phyloP scores from a whole-genome alignment of 2,329 filamentous ascomycete species.

The Cercospora citrullina region DNA sequence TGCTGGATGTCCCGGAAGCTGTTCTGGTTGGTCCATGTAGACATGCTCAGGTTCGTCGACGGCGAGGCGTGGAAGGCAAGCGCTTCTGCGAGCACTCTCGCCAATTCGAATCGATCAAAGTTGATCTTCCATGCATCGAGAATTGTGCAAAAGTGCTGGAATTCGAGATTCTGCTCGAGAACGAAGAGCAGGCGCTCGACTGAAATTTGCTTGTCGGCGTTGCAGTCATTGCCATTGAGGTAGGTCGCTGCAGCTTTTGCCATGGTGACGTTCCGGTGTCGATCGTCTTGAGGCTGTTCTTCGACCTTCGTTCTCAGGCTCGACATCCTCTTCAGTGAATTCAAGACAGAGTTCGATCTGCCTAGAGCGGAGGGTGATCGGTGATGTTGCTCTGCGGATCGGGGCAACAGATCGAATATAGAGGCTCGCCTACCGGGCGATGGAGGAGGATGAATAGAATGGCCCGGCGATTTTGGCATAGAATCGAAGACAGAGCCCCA shows the following conservation, averaged over 20 bases:
- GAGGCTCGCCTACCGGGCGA: slow-evolving; percentile 3
- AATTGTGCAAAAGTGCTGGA: slow-evolving; percentile 26
- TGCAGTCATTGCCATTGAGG: slow-evolving; percentile 25
- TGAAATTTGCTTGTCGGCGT: slow-evolving; percentile 25
- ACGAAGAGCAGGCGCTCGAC: slow-evolving; percentile 26
- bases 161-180: slow-evolving; percentile 27
- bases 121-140: slow-evolving; percentile 25
- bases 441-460: not conserved
- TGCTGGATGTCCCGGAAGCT: slow-evolving; percentile 14
- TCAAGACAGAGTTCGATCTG: slow-evolving; percentile 1
- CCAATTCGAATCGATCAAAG: slow-evolving; percentile 27
- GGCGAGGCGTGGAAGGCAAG: slow-evolving; percentile 11
- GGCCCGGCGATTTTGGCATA: not conserved
- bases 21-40: not conserved
- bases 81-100: slow-evolving; percentile 28
- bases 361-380: not conserved
- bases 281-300: slow-evolving; percentile 6
- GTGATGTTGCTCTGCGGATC: not conserved
- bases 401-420: not conserved
- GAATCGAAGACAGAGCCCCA: not conserved
- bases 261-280: slow-evolving; percentile 23
- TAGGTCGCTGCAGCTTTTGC: slow-evolving; percentile 28
- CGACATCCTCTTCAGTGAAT: slow-evolving; percentile 12
- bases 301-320: not conserved
- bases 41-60: slow-evolving; percentile 6